Evolutionary conservation across 495 filamentous ascomycete genomes (phyloP).

Genomic region (Staphylotrichum tortipilum): DNA sequence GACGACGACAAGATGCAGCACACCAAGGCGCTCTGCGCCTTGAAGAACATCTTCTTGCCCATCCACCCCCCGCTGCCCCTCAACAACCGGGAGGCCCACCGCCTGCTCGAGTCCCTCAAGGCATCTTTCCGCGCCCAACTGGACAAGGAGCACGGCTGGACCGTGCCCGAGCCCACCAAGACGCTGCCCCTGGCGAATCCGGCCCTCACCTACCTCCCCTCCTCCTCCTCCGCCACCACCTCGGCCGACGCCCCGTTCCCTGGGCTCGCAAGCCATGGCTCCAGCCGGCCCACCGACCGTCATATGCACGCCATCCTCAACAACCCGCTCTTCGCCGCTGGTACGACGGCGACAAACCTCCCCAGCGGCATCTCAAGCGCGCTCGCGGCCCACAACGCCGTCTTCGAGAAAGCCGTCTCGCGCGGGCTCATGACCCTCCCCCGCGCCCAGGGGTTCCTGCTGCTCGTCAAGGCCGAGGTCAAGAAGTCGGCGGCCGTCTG

Average conservation of each 20-base stretch:
- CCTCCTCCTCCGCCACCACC: constrained; percentile 4
- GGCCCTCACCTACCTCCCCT: not conserved
- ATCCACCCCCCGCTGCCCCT: constrained; percentile 66
- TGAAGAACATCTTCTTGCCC: constrained; percentile 46
- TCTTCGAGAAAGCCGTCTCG: constrained; percentile 32
- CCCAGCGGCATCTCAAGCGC: not conserved
- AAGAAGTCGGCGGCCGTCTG: constrained; percentile 17
- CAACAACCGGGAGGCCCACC: constrained; percentile 53
- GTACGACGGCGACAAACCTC: not conserved
- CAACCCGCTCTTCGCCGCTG: constrained; percentile 51
- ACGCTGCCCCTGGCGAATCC: constrained; percentile 8
- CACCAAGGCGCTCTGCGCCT: constrained; percentile 27
- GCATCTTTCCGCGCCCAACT: constrained; percentile 68
- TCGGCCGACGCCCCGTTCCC: too few species aligned
- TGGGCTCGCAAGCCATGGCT: not conserved
- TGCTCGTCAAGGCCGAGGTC: constrained; percentile 24
- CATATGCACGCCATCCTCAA: constrained; percentile 60
- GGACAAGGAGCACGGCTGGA: constrained; percentile 52
- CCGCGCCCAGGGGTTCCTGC: constrained; percentile 34
- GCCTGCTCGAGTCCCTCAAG: constrained; percentile 61
- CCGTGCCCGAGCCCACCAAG: constrained; percentile 15
- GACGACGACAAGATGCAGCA: constrained; percentile 20
- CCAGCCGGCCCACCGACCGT: constrained; percentile 34
- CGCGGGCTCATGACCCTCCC: constrained; percentile 38
- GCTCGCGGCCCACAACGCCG: constrained; percentile 15